Evolutionary conservation across 179 eudicot genomes (phyloP).

Genomic region (Actinidia arguta): DNA sequence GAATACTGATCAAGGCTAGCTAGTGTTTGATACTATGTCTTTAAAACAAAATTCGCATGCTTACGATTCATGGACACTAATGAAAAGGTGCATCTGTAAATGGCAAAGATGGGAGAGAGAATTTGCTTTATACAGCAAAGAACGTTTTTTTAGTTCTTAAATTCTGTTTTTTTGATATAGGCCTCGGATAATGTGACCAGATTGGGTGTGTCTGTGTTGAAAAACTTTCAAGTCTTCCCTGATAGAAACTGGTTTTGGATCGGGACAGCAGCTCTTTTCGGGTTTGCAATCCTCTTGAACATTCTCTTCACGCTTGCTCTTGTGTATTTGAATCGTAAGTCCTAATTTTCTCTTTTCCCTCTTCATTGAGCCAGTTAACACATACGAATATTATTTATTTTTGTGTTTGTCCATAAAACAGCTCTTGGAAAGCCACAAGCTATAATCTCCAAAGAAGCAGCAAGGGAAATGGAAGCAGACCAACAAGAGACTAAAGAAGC

Average conservation of each 20-base stretch:
- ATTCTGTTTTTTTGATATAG: constrained; percentile 35
- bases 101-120: too few species aligned
- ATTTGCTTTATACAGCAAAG: background rate
- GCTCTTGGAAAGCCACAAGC: constrained; percentile 92
- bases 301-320: constrained; percentile 82
- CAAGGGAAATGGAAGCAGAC: constrained; percentile 50
- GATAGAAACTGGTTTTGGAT: constrained; percentile 85
- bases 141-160: background rate
- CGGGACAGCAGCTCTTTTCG: constrained; percentile 81
- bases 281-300: constrained; percentile 67
- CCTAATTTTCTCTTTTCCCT: background rate
- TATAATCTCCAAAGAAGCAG: constrained; percentile 73
- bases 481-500: constrained; percentile 41
- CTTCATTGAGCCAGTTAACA: background rate
- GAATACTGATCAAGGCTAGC: too few species aligned
- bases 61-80: too few species aligned
- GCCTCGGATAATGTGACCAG: constrained; percentile 64
- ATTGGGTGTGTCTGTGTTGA: constrained; percentile 66
- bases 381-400: background rate
- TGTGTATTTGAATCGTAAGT: constrained; percentile 82
- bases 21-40: too few species aligned
- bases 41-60: too few species aligned
- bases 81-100: too few species aligned
- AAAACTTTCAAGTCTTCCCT: constrained; percentile 59
- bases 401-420: constrained; percentile 30